A percentile compares a stretch with the other conserved stretches of the same genome.
Conservation (phyloP, 1,284 basidiomycete species). For the Trichosporon sp. region DNA sequence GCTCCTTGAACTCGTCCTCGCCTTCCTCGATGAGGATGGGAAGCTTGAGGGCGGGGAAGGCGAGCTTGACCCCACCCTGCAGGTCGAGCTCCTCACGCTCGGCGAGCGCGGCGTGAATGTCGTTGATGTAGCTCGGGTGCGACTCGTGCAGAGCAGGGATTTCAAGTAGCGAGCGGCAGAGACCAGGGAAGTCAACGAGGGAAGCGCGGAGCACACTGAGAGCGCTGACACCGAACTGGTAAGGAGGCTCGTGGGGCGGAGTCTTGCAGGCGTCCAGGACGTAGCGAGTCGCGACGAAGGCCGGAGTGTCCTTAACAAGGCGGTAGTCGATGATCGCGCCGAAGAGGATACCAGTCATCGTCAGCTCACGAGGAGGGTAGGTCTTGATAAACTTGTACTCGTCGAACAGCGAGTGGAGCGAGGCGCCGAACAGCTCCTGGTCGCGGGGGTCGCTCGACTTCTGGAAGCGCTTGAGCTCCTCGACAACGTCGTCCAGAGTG, state of each 20-base stretch:
- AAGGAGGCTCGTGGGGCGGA: constrained; percentile 80
- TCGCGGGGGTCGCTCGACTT: constrained; percentile 80
- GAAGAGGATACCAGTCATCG: constrained; percentile 95
- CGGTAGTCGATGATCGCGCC: constrained; percentile 94
- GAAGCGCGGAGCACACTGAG: constrained; percentile 84
- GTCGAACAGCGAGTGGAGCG: constrained; percentile 98
- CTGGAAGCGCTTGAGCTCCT: constrained; percentile 81
- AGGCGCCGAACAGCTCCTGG: constrained; percentile 96
- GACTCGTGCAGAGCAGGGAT: constrained; percentile 86
- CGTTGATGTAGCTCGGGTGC: constrained; percentile 79
- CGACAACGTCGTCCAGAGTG: constrained; percentile 90
- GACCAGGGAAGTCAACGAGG: constrained; percentile 87
- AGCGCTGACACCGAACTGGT: constrained; percentile 94
- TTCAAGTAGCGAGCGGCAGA: constrained; percentile 84
- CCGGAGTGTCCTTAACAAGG: constrained; percentile 90
- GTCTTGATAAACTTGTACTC: constrained; percentile 99
- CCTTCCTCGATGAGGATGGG: constrained; percentile 58
- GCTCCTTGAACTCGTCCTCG: constrained; percentile 65
- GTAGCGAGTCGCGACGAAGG: constrained; percentile 96
- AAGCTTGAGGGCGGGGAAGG: constrained; percentile 57
- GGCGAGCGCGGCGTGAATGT: constrained; percentile 69
- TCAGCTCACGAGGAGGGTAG: constrained; percentile 89
- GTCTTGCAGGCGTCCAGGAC: constrained; percentile 91
- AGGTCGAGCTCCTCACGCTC: constrained; percentile 55
- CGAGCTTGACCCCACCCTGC: constrained; percentile 59